phyloP scores from a whole-genome alignment of 768 basidiomycete genomes.

The Mycena sanguinolenta region DNA sequence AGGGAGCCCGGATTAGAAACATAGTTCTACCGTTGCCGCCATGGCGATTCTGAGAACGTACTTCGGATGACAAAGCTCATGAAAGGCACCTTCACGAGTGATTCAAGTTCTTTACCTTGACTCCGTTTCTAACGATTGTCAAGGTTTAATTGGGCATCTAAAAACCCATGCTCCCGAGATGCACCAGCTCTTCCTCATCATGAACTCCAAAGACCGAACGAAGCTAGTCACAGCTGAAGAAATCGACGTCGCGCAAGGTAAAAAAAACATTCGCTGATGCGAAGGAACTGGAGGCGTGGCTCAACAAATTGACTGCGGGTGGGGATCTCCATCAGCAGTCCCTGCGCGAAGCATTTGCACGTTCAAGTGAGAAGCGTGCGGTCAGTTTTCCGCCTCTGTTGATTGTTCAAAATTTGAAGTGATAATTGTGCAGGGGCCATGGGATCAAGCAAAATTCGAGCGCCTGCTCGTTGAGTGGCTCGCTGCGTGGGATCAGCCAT shows the following conservation, averaged over 20 bases:
- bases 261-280: background rate
- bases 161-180: slow-evolving; percentile 4
- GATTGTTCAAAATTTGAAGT: too few relatives aligned
- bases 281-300: background rate
- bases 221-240: background rate
- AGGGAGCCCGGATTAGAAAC: too few relatives aligned
- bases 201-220: background rate
- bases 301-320: background rate
- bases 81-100: background rate
- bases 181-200: slow-evolving; percentile 2
- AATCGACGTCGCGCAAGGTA: slow-evolving; percentile 6
- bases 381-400: slow-evolving; percentile 6
- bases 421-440: background rate
- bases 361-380: background rate
- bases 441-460: slow-evolving; percentile 16
- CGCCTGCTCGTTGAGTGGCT: slow-evolving; percentile 19
- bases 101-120: background rate
- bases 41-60: slow-evolving; percentile 13
- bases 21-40: slow-evolving; percentile 16
- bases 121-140: background rate
- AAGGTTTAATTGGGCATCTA: slow-evolving; percentile 10
- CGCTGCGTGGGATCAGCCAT: slow-evolving; percentile 20
- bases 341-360: background rate
- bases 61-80: slow-evolving; percentile 4
- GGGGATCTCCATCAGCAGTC: background rate